These are phyloP conservation scores for Blastobotrys serpentis DNA, from an alignment of 1,139 yeast genomes.

Conservation along the genomic window DNA sequence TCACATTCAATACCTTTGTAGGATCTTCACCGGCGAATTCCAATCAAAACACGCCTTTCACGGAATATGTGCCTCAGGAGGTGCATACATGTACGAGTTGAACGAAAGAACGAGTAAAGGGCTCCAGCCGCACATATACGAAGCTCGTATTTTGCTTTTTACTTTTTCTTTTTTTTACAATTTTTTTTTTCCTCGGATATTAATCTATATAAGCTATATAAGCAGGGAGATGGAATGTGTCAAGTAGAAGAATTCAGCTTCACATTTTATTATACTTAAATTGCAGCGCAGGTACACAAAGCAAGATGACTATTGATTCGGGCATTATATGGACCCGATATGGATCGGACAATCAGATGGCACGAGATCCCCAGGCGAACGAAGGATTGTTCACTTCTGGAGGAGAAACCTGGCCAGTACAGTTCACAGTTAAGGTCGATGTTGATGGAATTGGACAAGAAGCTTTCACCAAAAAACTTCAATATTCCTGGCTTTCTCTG, in stretches of 20 bases:
- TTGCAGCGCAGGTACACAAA: too few species aligned
- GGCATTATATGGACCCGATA: not conserved
- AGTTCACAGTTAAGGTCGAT: conserved; percentile 9
- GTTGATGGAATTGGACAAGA: not conserved
- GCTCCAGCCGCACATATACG: not conserved
- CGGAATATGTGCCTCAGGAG: too few species aligned
- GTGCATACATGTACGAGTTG: not conserved
- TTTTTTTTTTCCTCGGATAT: not conserved
- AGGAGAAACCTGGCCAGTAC: conserved; percentile 15
- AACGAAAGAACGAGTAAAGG: not conserved
- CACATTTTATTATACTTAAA: too few species aligned
- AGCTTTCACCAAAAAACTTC: conserved; percentile 5
- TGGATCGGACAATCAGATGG: not conserved
- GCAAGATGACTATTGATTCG: not conserved
- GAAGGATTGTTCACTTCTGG: conserved; percentile 8
- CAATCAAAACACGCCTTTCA: not conserved
- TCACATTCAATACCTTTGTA: too few species aligned
- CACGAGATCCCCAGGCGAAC: not conserved
- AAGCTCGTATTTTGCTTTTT: not conserved
- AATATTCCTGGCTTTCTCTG: conserved; percentile 12
- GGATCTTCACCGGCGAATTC: too few species aligned
- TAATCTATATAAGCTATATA: too few species aligned
- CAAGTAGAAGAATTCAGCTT: too few species aligned
- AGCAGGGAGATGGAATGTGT: too few species aligned
- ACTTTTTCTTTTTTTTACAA: not conserved